Evolutionary conservation across 805 yeast species (phyloP).

Genomic region (Myxozyma mucilagina): DNA sequence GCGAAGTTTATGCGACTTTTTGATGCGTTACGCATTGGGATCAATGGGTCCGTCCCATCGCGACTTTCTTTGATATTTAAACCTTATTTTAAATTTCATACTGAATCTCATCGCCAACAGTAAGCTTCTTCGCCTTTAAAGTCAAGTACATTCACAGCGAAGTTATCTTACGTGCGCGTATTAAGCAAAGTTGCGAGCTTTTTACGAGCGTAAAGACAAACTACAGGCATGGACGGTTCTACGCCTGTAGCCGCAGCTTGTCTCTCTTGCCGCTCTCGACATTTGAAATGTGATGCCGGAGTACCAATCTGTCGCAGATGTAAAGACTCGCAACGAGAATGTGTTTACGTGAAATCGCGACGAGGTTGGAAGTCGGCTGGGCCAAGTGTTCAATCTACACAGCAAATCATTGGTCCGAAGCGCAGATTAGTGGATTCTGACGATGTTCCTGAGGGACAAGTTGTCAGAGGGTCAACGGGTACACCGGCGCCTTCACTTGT

Average conservation of each 20-base stretch:
- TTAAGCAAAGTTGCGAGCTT: background rate
- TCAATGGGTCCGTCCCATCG: no score
- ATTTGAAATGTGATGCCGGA: constrained; percentile 25
- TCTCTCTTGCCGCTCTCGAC: constrained; percentile 29
- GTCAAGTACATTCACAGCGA: no score
- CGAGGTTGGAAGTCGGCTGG: constrained; percentile 23
- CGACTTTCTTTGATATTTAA: no score
- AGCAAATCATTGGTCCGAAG: background rate
- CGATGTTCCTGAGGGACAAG: background rate
- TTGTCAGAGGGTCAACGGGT: background rate
- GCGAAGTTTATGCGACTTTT: no score
- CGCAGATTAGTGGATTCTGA: constrained; percentile 1
- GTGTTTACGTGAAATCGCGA: constrained; percentile 27
- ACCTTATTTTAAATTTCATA: no score
- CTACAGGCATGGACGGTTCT: background rate
- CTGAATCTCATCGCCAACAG: no score
- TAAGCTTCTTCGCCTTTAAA: no score
- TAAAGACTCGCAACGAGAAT: constrained; percentile 17
- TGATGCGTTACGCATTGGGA: no score
- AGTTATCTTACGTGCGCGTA: no score
- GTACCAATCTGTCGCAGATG: constrained; percentile 24
- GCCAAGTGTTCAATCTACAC: background rate
- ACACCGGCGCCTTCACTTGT: constrained; percentile 4
- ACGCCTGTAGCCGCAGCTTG: constrained; percentile 26
- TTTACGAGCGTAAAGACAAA: background rate